Percentiles rank a stretch among this genome's conserved stretches.
Conservation (phyloP, 2,329 filamentous ascomycete species). For the Aspergillus novofumigatus region DNA sequence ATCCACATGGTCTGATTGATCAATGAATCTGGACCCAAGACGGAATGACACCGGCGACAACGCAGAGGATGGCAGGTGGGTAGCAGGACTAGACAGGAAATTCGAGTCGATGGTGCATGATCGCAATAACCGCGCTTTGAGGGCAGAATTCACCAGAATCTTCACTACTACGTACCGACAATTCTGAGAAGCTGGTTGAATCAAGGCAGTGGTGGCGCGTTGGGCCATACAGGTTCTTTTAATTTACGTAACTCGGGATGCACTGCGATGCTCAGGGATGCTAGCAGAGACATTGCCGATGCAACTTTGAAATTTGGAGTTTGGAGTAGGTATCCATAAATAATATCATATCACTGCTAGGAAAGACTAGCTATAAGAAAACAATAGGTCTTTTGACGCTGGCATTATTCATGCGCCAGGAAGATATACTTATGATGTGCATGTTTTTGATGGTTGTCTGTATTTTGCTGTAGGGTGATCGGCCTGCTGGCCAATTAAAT, state of each 20-base stretch:
- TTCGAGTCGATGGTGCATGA: background rate
- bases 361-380: no score
- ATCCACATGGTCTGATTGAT: background rate
- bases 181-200: background rate
- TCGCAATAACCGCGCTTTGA: background rate
- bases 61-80: background rate
- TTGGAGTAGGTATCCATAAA: background rate
- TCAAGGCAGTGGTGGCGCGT: background rate
- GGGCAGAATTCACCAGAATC: conserved; percentile 9
- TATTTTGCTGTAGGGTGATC: background rate
- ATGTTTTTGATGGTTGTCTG: background rate
- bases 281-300: background rate
- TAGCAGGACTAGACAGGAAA: background rate
- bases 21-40: background rate
- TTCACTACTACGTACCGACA: background rate
- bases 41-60: background rate
- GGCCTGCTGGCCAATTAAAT: background rate
- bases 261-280: conserved; percentile 3
- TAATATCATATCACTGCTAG: no score
- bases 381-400: background rate
- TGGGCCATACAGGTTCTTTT: conserved; percentile 18
- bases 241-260: conserved; percentile 41
- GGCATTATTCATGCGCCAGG: background rate
- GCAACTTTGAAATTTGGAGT: background rate
- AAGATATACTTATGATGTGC: background rate